Base-by-base conservation (phyloP, 1,139 yeast species). In the Scheffersomyces quercinus region DNA sequence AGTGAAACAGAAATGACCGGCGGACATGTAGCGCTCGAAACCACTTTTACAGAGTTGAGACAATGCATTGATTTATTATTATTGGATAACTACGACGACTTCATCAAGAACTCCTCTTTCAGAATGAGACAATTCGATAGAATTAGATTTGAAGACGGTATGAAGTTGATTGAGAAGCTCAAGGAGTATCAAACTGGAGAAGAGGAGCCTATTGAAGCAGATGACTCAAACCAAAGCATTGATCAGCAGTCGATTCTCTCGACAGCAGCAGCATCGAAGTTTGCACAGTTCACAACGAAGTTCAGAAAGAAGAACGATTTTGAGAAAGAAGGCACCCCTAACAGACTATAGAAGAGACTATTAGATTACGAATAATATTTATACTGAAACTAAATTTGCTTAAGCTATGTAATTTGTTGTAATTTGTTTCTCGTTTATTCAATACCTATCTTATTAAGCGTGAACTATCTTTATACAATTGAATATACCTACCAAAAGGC, bases 11-110 rank as follows among this genome's bases (percentile, higher is more conserved):
- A 54, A 11, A 65, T 57, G 10, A 48, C 51, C 15, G 65, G 56
- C 10, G 68, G 64, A 1, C 56, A 62, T 29, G 77, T 69, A 29
- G 75, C 78, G 0, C 60, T 73, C 30, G 73, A 70, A 48, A 64
- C 77, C 16, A 74, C 79, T 20, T 74, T 74, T 45, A 62, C 73
- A 0, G 77, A 73, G 51, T 67, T 74, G 44, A 62, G 79, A 51
- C 79, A 74, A 54, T 65, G 73, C 44, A 68, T 74, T 43, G 73
- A 74, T 55, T 58, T 74, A 54, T 64, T 74, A 43, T 60, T 67
- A 46, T 53, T 69, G 42, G 73, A 70, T 6, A 64, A 64, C 45
- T 70, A 65, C 52, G 76, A 70, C 14, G 78, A 73, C 37, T 73
- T 67, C 51, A 57, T 58, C 36, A 67, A 64, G 43, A 71, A 71